These are phyloP conservation scores for Megacollybia platyphylla DNA, from an alignment of 1,284 basidiomycete species.

Conservation along the genomic window DNA sequence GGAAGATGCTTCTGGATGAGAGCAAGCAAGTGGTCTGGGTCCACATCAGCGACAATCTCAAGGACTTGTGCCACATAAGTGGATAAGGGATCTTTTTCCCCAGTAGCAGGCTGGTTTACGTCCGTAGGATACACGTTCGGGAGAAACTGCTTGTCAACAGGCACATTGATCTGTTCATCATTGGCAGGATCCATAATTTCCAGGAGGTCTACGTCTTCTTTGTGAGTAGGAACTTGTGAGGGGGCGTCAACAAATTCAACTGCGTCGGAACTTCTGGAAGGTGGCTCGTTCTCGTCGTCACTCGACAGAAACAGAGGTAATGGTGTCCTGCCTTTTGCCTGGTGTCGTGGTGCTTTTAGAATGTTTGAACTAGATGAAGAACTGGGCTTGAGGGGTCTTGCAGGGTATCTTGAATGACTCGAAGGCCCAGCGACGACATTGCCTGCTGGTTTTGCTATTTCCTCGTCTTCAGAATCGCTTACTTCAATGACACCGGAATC, in stretches of 20 bases:
- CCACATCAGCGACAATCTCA: slow-evolving; percentile 58
- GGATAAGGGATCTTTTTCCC: slow-evolving; percentile 5
- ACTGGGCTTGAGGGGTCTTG: neutral
- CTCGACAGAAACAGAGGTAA: slow-evolving; percentile 13
- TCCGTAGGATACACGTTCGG: slow-evolving; percentile 3
- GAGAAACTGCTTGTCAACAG: slow-evolving; percentile 3
- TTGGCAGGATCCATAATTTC: no score
- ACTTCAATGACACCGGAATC: neutral
- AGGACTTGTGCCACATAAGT: slow-evolving; percentile 33
- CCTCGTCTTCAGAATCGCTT: neutral
- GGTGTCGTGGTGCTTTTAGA: neutral
- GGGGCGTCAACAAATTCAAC: neutral
- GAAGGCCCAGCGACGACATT: neutral
- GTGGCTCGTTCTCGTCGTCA: slow-evolving; percentile 16
- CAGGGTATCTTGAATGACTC: no score
- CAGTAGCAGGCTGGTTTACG: slow-evolving; percentile 3
- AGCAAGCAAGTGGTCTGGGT: slow-evolving; percentile 31
- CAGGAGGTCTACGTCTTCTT: no score
- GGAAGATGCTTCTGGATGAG: slow-evolving; percentile 30
- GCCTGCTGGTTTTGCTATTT: neutral
- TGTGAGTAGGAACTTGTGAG: neutral
- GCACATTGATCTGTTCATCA: neutral
- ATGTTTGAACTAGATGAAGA: slow-evolving; percentile 2
- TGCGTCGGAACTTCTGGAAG: neutral
- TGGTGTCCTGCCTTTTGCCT: neutral